Evolutionary conservation across 768 basidiomycete genomes (phyloP).

Genomic region (Podaxis sp.): DNA sequence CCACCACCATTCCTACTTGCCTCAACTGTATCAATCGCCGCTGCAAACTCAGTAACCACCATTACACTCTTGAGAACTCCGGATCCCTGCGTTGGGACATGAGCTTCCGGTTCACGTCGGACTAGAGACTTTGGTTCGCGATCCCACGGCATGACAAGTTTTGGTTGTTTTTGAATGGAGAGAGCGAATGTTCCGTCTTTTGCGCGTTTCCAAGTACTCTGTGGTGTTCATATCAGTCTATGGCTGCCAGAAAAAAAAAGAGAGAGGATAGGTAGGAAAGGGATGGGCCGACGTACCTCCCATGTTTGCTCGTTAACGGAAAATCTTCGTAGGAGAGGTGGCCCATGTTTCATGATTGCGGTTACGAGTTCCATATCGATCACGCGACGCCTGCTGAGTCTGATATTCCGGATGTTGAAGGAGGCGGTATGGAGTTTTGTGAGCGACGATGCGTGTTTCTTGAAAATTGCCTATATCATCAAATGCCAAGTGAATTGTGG

Average conservation of each 20-base stretch:
- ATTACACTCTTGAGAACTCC: not conserved
- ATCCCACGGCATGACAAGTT: conserved; percentile 2
- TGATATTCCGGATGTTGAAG: conserved; percentile 34
- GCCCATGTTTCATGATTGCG: conserved; percentile 26
- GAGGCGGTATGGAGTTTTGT: conserved; percentile 30
- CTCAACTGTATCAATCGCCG: not conserved
- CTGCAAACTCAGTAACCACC: not conserved
- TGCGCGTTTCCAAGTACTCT: conserved; percentile 7
- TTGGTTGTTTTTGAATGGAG: not conserved
- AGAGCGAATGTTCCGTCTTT: not conserved
- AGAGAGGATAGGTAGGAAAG: not conserved
- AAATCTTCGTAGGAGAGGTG: conserved; percentile 29
- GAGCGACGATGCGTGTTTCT: conserved; percentile 21
- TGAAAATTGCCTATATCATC: conserved; percentile 26
- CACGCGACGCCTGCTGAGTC: conserved; percentile 20
- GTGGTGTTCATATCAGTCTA: too few species aligned
- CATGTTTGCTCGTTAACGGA: conserved; percentile 31
- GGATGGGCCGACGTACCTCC: conserved; percentile 29
- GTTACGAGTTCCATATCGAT: conserved; percentile 23
- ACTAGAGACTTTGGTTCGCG: not conserved
- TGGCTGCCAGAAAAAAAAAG: not conserved
- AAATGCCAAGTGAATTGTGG: not conserved
- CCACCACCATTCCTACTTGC: not conserved
- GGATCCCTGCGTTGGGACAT: not conserved
- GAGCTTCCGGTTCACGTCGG: not conserved